A percentile compares a stretch with the other conserved stretches of the same genome.
phyloP scores from a whole-genome alignment of 495 filamentous ascomycete genomes.

The Mytilinidion resinicola region DNA sequence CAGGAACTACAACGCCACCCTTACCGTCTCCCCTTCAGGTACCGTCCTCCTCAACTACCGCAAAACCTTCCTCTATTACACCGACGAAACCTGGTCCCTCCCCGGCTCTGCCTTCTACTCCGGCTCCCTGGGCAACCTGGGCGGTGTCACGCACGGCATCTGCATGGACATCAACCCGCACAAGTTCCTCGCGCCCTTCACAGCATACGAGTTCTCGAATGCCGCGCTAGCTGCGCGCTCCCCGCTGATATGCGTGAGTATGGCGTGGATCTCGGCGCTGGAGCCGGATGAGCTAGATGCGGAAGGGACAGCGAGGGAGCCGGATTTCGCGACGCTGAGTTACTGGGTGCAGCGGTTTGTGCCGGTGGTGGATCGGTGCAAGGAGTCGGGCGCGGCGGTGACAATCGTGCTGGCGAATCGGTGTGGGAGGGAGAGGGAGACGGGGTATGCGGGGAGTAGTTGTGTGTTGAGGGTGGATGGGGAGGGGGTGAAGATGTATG shows the following conservation, averaged over 20 bases:
- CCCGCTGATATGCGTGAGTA: slow-evolving; percentile 70
- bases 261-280: slow-evolving; percentile 75
- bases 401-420: slow-evolving; percentile 83
- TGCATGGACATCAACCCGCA: slow-evolving; percentile 86
- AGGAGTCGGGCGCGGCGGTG: slow-evolving; percentile 51
- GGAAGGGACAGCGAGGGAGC: slow-evolving; percentile 40
- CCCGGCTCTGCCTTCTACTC: slow-evolving; percentile 65
- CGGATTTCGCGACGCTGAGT: slow-evolving; percentile 72
- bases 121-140: slow-evolving; percentile 33
- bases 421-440: slow-evolving; percentile 60
- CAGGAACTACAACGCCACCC: slow-evolving; percentile 66
- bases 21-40: slow-evolving; percentile 69
- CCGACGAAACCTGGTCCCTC: slow-evolving; percentile 83
- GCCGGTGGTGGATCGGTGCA: slow-evolving; percentile 55
- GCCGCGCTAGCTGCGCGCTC: slow-evolving; percentile 60
- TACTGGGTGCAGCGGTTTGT: slow-evolving; percentile 87
- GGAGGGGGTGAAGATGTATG: slow-evolving; percentile 63
- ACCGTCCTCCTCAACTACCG: slow-evolving; percentile 75
- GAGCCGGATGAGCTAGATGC: slow-evolving; percentile 42
- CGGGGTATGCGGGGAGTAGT: slow-evolving; percentile 79
- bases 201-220: slow-evolving; percentile 78
- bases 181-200: slow-evolving; percentile 69
- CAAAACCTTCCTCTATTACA: slow-evolving; percentile 84
- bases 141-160: slow-evolving; percentile 72
- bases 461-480: slow-evolving; percentile 67